These are phyloP conservation scores for Macadamia tetraphylla DNA, from an alignment of 164 flowering plant species.

Conservation along the genomic window DNA sequence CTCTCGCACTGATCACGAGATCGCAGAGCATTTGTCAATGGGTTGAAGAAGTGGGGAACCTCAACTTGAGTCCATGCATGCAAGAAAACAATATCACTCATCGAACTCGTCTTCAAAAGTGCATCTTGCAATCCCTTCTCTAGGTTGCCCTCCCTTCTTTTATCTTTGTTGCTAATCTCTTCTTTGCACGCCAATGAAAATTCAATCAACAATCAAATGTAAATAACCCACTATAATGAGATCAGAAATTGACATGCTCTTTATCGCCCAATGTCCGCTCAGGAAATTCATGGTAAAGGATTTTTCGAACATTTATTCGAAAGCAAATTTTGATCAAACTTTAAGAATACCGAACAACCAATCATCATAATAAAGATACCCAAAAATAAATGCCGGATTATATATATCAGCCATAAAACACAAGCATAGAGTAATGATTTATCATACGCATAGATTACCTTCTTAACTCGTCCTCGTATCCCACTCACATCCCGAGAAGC, in stretches of 20 bases:
- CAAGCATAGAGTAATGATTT: no score
- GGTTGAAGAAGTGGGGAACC: constrained; percentile 73
- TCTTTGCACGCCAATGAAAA: constrained; percentile 64
- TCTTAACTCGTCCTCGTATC: constrained; percentile 92
- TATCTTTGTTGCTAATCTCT: constrained; percentile 62
- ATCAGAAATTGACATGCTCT: not conserved
- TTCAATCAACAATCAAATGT: constrained; percentile 1
- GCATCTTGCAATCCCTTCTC: no score
- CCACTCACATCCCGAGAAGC: constrained; percentile 89
- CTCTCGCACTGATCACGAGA: constrained; percentile 67
- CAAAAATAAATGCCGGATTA: not conserved
- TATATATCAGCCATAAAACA: not conserved
- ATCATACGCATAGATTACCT: constrained; percentile 45
- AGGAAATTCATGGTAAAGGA: not conserved
- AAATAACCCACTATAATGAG: not conserved
- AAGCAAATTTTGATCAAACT: not conserved
- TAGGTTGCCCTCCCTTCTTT: constrained; percentile 53
- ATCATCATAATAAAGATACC: no score
- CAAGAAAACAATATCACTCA: constrained; percentile 90
- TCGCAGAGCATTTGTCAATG: constrained; percentile 77
- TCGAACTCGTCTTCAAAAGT: no score
- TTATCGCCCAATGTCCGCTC: not conserved
- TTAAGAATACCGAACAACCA: not conserved
- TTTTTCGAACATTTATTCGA: not conserved
- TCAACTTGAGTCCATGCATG: constrained; percentile 87